Conservation (phyloP, 441 rosid species). For the Populus hybrid region DNA sequence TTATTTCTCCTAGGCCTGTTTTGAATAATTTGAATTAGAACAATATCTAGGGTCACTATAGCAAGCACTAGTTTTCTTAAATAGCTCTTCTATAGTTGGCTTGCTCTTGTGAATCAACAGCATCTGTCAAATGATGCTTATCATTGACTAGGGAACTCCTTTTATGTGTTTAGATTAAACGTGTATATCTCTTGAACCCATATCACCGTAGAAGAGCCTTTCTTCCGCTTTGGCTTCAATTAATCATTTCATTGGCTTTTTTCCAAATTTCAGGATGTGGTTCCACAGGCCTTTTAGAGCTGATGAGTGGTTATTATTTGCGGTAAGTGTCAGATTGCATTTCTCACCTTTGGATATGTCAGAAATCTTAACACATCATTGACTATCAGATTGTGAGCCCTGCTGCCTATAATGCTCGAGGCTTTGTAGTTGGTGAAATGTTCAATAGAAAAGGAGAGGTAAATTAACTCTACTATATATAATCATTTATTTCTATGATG, state of each 20-base stretch:
- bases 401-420: slow-evolving; percentile 54
- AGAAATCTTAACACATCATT: neutral
- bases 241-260: slow-evolving; percentile 2
- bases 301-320: slow-evolving; percentile 91
- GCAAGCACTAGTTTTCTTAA: neutral
- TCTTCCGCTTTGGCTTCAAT: neutral
- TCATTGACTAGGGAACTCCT: neutral
- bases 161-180: neutral
- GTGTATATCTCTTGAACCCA: neutral
- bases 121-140: neutral
- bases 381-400: slow-evolving; percentile 62
- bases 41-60: neutral
- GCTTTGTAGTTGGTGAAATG: slow-evolving; percentile 74
- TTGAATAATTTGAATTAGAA: neutral
- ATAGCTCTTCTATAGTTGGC: neutral
- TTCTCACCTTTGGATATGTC: neutral
- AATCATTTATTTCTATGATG: neutral
- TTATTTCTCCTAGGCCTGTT: neutral
- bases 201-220: neutral
- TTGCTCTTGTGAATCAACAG: neutral
- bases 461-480: slow-evolving; percentile 2
- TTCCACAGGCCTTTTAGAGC: slow-evolving; percentile 82
- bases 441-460: slow-evolving; percentile 89
- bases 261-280: slow-evolving; percentile 67
- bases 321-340: slow-evolving; percentile 37